phyloP scores from a whole-genome alignment of 108 stramenopile species.

The Nitzschia palea region DNA sequence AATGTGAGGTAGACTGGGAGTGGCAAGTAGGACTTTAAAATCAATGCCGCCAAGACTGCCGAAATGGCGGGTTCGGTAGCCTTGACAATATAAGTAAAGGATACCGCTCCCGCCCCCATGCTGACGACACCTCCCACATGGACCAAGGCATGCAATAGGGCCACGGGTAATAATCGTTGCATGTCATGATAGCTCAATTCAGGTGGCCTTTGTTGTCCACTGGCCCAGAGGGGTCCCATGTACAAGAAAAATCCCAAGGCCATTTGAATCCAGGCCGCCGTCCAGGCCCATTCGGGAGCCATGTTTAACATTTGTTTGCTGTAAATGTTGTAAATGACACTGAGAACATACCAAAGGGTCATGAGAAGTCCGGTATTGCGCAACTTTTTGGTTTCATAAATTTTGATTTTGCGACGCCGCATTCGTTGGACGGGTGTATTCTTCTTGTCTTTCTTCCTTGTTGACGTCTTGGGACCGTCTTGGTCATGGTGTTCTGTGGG shows the following conservation, averaged over 20 bases:
- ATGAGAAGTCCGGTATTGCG: conserved; percentile 27
- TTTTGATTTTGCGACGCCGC: conserved; percentile 15
- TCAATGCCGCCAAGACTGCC: conserved; percentile 50
- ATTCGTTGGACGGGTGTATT: conserved; percentile 1
- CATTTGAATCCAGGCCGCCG: conserved; percentile 23
- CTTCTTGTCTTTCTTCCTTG: too few species aligned
- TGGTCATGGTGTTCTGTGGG: too few species aligned
- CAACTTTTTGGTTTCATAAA: conserved; percentile 11
- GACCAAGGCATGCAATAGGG: conserved; percentile 54
- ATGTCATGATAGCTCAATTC: conserved; percentile 14
- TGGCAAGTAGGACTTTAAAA: conserved; percentile 38
- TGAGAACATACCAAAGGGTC: conserved; percentile 66
- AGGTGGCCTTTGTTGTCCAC: conserved; percentile 42
- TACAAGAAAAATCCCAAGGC: conserved; percentile 43
- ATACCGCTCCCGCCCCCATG: conserved; percentile 73
- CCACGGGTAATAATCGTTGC: conserved; percentile 41
- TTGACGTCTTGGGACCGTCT: too few species aligned
- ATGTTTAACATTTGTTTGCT: conserved; percentile 53
- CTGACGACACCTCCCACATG: conserved; percentile 64
- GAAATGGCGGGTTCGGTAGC: conserved; percentile 72
- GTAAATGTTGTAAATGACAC: conserved; percentile 68
- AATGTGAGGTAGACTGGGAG: conserved; percentile 53
- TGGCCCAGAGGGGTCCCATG: conserved; percentile 46
- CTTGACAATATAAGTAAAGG: conserved; percentile 79
- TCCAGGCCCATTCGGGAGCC: conserved; percentile 27